phyloP scores from a whole-genome alignment of 139 green algal species.

The Coelastrella sp. region DNA sequence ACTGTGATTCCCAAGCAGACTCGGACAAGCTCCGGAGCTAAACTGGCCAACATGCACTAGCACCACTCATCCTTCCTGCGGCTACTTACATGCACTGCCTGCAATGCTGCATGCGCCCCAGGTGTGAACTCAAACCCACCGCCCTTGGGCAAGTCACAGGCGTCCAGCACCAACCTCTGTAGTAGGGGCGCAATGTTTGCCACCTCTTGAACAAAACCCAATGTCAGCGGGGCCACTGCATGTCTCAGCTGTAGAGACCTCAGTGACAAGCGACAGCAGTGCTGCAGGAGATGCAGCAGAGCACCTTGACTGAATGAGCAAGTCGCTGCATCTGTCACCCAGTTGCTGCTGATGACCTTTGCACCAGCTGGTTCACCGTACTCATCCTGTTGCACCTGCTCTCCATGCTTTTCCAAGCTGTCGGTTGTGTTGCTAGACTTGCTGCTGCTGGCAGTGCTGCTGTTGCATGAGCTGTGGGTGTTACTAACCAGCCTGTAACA shows the following conservation, averaged over 20 bases:
- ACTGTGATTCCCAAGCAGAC: too few species aligned
- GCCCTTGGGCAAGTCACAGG: slow-evolving; percentile 3
- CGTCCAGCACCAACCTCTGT: slow-evolving; percentile 31
- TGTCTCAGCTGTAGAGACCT: slow-evolving; percentile 28
- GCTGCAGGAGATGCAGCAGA: slow-evolving; percentile 26
- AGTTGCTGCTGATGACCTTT: not conserved
- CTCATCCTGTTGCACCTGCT: too few species aligned
- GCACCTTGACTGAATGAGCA: slow-evolving; percentile 1
- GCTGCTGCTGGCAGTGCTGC: not conserved
- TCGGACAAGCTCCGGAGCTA: not conserved
- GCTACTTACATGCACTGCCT: slow-evolving; percentile 33
- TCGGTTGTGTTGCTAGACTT: not conserved
- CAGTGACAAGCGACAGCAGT: not conserved
- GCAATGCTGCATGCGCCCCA: slow-evolving; percentile 3
- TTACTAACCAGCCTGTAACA: not conserved
- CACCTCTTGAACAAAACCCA: not conserved
- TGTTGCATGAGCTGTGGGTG: slow-evolving; percentile 6
- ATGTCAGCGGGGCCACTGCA: not conserved
- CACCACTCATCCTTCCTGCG: not conserved
- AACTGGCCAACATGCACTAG: not conserved
- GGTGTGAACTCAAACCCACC: not conserved
- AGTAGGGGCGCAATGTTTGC: slow-evolving; percentile 16
- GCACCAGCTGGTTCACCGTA: not conserved
- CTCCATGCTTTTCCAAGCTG: too few species aligned
- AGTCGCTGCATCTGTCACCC: not conserved